A percentile compares a stretch with the other conserved stretches of the same genome.
phyloP scores from a whole-genome alignment of 345 rosid genomes.

The Rhodamnia rubescens region DNA sequence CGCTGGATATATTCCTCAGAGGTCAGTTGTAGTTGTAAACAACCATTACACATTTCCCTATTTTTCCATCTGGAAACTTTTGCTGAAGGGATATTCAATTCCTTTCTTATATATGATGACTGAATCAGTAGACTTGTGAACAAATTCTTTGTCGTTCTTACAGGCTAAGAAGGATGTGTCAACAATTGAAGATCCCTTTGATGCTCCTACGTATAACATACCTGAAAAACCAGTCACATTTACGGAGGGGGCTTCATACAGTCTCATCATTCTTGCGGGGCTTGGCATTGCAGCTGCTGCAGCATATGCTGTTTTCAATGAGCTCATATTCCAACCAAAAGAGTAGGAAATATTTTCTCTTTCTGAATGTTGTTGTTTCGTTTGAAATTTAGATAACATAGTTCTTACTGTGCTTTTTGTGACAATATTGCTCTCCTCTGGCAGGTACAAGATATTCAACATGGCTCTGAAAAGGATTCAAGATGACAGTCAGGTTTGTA shows the following conservation, averaged over 20 bases:
- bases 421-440: background rate
- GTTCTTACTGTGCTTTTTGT: background rate
- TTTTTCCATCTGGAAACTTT: background rate
- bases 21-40: background rate
- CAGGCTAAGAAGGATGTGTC: slow-evolving; percentile 77
- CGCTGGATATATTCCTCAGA: background rate
- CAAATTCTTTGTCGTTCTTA: background rate
- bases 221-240: slow-evolving; percentile 94
- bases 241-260: slow-evolving; percentile 90
- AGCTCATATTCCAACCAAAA: slow-evolving; percentile 89
- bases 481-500: slow-evolving; percentile 80
- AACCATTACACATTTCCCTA: background rate
- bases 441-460: slow-evolving; percentile 79
- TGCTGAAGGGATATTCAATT: background rate
- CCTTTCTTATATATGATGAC: background rate
- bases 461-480: slow-evolving; percentile 83
- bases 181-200: slow-evolving; percentile 95
- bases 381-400: slow-evolving; percentile 1
- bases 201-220: slow-evolving; percentile 85
- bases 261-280: slow-evolving; percentile 78
- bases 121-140: background rate
- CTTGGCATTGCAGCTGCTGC: slow-evolving; percentile 92
- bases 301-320: slow-evolving; percentile 80
- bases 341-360: slow-evolving; percentile 24
- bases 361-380: background rate